These are phyloP conservation scores for Hypocreales sp. DNA, from an alignment of 2,329 filamentous ascomycete species.

Conservation along the genomic window DNA sequence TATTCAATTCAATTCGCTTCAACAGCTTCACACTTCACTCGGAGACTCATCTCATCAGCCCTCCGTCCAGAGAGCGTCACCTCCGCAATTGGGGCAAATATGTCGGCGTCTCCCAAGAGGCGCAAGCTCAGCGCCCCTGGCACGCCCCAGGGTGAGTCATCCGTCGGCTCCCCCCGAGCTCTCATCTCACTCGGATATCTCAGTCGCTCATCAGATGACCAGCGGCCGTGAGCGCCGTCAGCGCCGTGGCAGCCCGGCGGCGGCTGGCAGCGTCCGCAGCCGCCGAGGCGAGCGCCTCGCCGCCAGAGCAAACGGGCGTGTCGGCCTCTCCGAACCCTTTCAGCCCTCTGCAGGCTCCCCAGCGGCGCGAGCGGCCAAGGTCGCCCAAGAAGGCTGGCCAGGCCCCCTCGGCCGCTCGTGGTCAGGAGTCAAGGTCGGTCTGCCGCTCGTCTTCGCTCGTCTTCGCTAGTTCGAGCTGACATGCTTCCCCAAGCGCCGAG, in stretches of 20 bases:
- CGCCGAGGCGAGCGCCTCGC: slow-evolving; percentile 3
- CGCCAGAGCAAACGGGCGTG: slow-evolving; percentile 7
- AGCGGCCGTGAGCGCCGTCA: slow-evolving; percentile 18
- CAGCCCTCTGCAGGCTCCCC: slow-evolving; percentile 10
- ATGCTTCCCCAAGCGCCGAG: too few relatives aligned
- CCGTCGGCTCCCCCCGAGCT: neutral
- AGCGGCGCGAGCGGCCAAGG: slow-evolving; percentile 3
- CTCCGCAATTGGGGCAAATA: too few relatives aligned
- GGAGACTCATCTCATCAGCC: too few relatives aligned
- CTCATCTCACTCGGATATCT: too few relatives aligned
- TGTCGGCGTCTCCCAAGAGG: slow-evolving; percentile 13
- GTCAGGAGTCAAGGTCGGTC: neutral
- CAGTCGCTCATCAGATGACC: neutral
- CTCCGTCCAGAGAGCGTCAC: too few relatives aligned
- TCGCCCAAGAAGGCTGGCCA: slow-evolving; percentile 7
- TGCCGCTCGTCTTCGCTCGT: neutral
- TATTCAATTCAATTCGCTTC: too few relatives aligned
- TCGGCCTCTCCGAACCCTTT: slow-evolving; percentile 13
- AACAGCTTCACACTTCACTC: too few relatives aligned
- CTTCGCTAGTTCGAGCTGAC: neutral
- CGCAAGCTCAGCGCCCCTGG: slow-evolving; percentile 16
- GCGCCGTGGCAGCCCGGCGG: slow-evolving; percentile 19
- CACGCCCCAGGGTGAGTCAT: slow-evolving; percentile 13
- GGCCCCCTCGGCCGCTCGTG: neutral
- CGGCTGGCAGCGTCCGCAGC: slow-evolving; percentile 8